Evolutionary conservation across 768 basidiomycete genomes (phyloP), one percentile per base, ranked within the genome.

Genomic region (Termitomyces sp.): DNA sequence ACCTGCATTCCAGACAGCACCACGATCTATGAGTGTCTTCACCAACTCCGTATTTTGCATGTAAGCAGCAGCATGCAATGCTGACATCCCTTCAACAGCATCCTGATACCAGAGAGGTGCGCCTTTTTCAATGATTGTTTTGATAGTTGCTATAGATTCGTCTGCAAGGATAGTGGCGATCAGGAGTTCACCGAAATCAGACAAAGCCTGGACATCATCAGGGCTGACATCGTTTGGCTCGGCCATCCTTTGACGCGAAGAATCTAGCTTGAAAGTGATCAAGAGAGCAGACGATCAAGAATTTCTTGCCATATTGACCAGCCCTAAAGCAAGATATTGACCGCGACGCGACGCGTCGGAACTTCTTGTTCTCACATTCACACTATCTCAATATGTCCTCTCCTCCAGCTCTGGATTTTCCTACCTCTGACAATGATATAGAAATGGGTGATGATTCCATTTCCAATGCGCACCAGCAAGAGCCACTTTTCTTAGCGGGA

Each of bases 1-100:
- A 84, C 93, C 84, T 63, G 90, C 80, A 70, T 95, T 97, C 97
- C 97, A 99, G 0, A 93, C 67, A 1, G 92, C 94, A 12, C 96
- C 94, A 54, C 82, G 78, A n/a, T 84, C 77, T 27, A 99, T 76
- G 34, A 98, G 75, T 6, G 79, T 66, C 52, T 79, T 79, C 11
- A 89, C 77, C 16, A 96, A 73, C n/a, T 77, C 74, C 2, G 77
- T 66, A 61, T 88, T 82, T 63, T 88, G 84, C 45, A 80, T 69
- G 62, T 88, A 93, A 1, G 85, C 89, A 12, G 91, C 96, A 16
- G 91, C 93, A 66, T 98, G 96, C 44, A 98, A 70, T 17, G 86
- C 79, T 5, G 92, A 93, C 60, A 85, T 86, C 0, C 94, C 94
- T 62, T 88, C 83, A 8, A 76, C 76, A 47, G 83, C 81, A 67